Conservation (phyloP, 2,329 filamentous ascomycete genomes). For the Xenosphaeropsis pyriputrescens region DNA sequence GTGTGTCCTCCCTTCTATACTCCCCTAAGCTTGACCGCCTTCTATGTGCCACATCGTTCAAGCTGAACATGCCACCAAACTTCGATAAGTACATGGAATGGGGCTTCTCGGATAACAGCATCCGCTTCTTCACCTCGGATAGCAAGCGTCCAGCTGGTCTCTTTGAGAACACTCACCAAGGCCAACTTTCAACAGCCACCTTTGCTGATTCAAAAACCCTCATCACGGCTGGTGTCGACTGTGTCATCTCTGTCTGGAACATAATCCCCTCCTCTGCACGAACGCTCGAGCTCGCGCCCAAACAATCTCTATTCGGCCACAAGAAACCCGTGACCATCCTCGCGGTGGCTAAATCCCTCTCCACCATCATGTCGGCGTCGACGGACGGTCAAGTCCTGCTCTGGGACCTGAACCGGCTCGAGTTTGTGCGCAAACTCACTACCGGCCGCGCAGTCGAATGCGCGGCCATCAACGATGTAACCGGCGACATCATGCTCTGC, state of each 20-base stretch:
- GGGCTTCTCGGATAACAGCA: constrained; percentile 86
- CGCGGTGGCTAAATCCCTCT: constrained; percentile 77
- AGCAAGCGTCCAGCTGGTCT: constrained; percentile 72
- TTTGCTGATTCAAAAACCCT: constrained; percentile 86
- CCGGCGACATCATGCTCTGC: constrained; percentile 79
- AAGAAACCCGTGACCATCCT: constrained; percentile 70
- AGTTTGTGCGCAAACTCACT: constrained; percentile 67
- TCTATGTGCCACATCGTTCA: constrained; percentile 69
- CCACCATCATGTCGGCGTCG: constrained; percentile 72
- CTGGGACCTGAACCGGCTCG: constrained; percentile 87
- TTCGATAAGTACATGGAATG: constrained; percentile 92
- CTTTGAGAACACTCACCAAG: constrained; percentile 87
- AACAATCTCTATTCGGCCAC: constrained; percentile 79
- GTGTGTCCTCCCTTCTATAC: constrained; percentile 66
- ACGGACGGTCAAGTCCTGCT: constrained; percentile 71
- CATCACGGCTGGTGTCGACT: constrained; percentile 84
- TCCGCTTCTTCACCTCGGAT: constrained; percentile 81
- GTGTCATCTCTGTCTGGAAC: constrained; percentile 74
- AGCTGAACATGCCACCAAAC: constrained; percentile 70
- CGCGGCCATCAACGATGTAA: constrained; percentile 77
- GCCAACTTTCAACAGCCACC: constrained; percentile 68
- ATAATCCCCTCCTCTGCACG: constrained; percentile 50
- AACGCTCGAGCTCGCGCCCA: constrained; percentile 62
- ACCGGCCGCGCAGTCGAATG: constrained; percentile 48
- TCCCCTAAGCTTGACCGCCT: constrained; percentile 69